Base-by-base conservation (phyloP, 352 stramenopile species). In the Globisporangium solare region DNA sequence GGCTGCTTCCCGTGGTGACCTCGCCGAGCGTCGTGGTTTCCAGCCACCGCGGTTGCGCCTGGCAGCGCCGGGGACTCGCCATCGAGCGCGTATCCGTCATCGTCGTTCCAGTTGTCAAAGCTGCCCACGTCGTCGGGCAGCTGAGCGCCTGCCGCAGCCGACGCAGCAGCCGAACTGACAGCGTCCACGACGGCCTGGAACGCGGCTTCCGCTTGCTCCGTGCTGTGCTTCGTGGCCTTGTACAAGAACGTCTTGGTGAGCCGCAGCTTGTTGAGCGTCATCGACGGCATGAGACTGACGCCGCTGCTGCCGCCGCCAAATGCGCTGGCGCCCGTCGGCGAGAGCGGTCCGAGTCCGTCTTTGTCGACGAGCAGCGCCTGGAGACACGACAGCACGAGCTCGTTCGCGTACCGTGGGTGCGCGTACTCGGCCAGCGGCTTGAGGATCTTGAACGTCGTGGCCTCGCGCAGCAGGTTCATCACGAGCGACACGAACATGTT, bases 401-500 rank as follows among this genome's bases (percentile, higher is more conserved):
- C 77, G 58, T 92, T 92, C 3, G 77, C 73, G 47, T 87, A 92
- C 46, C 71, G 77, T 27, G 78, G 74, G 54, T 86, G 77, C 22
- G 74, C 66, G 57, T 89, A 92, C 56, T 89, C 79, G 15, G 78
- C 72, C 45, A 92, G 51, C 15, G 79, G 82, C 63, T 86, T 76
- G 41, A 92, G 66, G 18, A 75, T 73, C 54, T 85, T 83, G 66
- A 89, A 89, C 31, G 70, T 68, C 5, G 74, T 60, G 27, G 74
- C 48, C 63, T 92, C 82, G 45, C 79, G 77, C 51, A 89, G 58
- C 11, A 92, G 68, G 58, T 83, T 82, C 59, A 79, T 68, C 17
- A 71, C 74, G 35, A 92, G 79, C 8, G 81, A 88, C 31, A 86
- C 76, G 32, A 88, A 88, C 8, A 88, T 39, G 45, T 84, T 89